phyloP scores from a whole-genome alignment of 441 rosid genomes.

The Daphne laureola region DNA sequence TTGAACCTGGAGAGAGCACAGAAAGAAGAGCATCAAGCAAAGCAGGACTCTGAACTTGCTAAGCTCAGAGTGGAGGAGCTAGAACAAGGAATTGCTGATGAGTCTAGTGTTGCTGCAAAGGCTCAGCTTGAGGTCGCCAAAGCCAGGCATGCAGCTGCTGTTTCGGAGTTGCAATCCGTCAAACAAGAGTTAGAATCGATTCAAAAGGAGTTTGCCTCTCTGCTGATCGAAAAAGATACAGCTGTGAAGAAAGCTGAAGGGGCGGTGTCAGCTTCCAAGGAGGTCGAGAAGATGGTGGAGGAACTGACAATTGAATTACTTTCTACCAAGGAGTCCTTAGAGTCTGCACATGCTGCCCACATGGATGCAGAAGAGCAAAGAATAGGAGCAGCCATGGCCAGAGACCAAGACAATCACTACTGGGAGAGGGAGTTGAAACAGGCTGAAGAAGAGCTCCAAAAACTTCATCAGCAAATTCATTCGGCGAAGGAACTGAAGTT shows the following conservation, averaged over 20 bases:
- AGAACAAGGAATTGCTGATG: slow-evolving; percentile 88
- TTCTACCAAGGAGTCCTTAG: slow-evolving; percentile 72
- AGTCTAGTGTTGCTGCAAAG: slow-evolving; percentile 85
- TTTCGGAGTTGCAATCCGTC: slow-evolving; percentile 54
- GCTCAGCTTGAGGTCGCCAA: slow-evolving; percentile 89
- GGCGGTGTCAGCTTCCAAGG: slow-evolving; percentile 62
- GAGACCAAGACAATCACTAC: slow-evolving; percentile 67
- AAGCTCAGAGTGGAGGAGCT: slow-evolving; percentile 82
- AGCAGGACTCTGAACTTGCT: slow-evolving; percentile 88
- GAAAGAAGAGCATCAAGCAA: slow-evolving; percentile 88
- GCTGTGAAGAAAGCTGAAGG: slow-evolving; percentile 68
- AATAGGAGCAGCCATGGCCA: slow-evolving; percentile 83
- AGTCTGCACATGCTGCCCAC: slow-evolving; percentile 86
- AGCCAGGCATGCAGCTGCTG: slow-evolving; percentile 63
- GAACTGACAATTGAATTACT: slow-evolving; percentile 83
- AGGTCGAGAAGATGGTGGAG: slow-evolving; percentile 77
- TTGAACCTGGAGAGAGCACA: slow-evolving; percentile 75
- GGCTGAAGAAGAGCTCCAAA: slow-evolving; percentile 78
- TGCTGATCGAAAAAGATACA: slow-evolving; percentile 47
- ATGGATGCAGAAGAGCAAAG: slow-evolving; percentile 89
- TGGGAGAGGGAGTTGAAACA: slow-evolving; percentile 92
- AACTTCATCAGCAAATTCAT: slow-evolving; percentile 57
- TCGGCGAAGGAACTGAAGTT: slow-evolving; percentile 65
- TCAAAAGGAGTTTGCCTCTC: slow-evolving; percentile 41
- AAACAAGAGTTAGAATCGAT: slow-evolving; percentile 56